Conservation (phyloP, 805 yeast genomes). For the Ascoidea tarda region DNA sequence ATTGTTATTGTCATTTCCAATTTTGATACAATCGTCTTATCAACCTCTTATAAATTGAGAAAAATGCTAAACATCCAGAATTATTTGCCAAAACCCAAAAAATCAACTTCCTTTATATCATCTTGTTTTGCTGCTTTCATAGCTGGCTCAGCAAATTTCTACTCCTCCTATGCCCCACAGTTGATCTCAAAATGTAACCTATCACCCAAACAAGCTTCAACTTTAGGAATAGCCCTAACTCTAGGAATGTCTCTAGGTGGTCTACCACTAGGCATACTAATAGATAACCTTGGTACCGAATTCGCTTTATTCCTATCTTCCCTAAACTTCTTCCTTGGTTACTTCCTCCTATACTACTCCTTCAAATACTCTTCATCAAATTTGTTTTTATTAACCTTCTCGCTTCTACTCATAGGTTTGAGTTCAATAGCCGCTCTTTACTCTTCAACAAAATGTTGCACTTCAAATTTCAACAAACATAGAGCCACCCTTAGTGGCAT, state of each 20-base stretch:
- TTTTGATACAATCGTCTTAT: too few species aligned
- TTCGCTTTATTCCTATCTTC: slow-evolving; percentile 42
- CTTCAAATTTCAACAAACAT: slow-evolving; percentile 4
- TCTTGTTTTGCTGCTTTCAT: slow-evolving; percentile 39
- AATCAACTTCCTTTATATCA: slow-evolving; percentile 13
- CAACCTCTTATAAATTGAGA: too few species aligned
- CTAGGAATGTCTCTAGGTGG: slow-evolving; percentile 62
- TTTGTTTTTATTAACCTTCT: slow-evolving; percentile 27
- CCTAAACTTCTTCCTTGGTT: slow-evolving; percentile 37
- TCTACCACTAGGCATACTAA: slow-evolving; percentile 52
- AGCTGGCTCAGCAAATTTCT: slow-evolving; percentile 64
- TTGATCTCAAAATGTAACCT: slow-evolving; percentile 40
- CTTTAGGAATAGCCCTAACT: slow-evolving; percentile 44
- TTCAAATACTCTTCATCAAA: slow-evolving; percentile 27
- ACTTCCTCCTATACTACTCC: slow-evolving; percentile 31
- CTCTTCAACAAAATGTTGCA: slow-evolving; percentile 34
- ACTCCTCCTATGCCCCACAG: slow-evolving; percentile 68
- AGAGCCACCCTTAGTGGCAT: background rate
- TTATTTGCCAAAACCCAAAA: background rate
- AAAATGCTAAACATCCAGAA: background rate
- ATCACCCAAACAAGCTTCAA: slow-evolving; percentile 47
- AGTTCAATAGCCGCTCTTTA: slow-evolving; percentile 51
- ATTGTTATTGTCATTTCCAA: too few species aligned
- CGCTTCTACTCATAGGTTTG: slow-evolving; percentile 42
- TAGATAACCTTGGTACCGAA: slow-evolving; percentile 47